Base-by-base conservation (phyloP, 371 early-diverging fungal genomes). In the Actinomucor elegans region DNA sequence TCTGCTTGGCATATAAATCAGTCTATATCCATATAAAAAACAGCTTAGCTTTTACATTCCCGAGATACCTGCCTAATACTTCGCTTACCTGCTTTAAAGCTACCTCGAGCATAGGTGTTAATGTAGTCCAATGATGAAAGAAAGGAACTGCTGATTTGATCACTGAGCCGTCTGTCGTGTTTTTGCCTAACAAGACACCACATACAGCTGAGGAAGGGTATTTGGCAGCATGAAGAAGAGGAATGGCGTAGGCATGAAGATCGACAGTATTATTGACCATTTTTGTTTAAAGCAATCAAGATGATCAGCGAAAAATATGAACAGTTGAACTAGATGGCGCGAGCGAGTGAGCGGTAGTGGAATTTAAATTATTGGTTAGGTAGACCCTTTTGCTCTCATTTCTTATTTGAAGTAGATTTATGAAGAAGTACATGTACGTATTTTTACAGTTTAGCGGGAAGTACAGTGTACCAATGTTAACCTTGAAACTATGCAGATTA, bases 221-320 rank as follows among this genome's bases (percentile, higher is more conserved):
- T 73, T 91, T 92, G n/a, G 89, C 84, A 10, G 90, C 86, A 63
- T 93, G 94, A 14, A 91, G 70, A 28, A 91, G 61, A 5, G 91
- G 79, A 59, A 91, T 81, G 52, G 80, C 61, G 72, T 91, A 89
- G 5, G 91, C 88, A 52, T 72, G 72, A 49, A 47, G 15, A 14
- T 53, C 32, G 15, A 56, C 31, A 43, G 47, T 41, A n/a, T 34
- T 33, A 21, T 21, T 43, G 9, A 23, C n/a, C 32, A 55, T 48
- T 18, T 21, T 18, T 33, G n/a, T n/a, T n/a, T n/a, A n/a, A n/a
- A n/a, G n/a, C n/a, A n/a, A n/a, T n/a, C n/a, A n/a, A n/a, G n/a
- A n/a, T n/a, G n/a, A n/a, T n/a, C n/a, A n/a, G n/a, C n/a, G n/a
- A n/a, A n/a, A 37, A 20, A 37, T 20, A 37, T 37, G 15, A 11